These are phyloP conservation scores for Sporodiniella umbellata DNA, from an alignment of 371 early-diverging fungal species.

Conservation along the genomic window DNA sequence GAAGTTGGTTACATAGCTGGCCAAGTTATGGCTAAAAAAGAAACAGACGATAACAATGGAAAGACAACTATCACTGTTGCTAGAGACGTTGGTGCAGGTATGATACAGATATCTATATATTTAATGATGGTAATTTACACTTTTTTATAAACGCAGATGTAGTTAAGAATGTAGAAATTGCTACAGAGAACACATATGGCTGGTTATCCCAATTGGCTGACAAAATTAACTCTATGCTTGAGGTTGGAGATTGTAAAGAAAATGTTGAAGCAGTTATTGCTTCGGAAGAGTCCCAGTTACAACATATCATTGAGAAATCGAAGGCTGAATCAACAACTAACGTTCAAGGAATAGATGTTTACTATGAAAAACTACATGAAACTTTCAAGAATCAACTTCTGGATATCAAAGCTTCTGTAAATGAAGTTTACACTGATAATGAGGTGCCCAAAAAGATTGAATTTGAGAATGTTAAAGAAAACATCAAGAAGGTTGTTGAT, in stretches of 20 bases:
- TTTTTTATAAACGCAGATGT: neutral
- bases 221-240: slow-evolving; percentile 10
- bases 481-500: slow-evolving; percentile 2
- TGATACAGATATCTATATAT: neutral
- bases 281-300: slow-evolving; percentile 7
- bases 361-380: slow-evolving; percentile 8
- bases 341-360: neutral
- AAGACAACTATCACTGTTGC: slow-evolving; percentile 2
- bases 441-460: slow-evolving; percentile 3
- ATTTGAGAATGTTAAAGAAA: slow-evolving; percentile 2
- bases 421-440: slow-evolving; percentile 7
- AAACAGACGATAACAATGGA: neutral
- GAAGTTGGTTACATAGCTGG: neutral
- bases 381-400: slow-evolving; percentile 8
- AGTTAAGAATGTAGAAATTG: neutral
- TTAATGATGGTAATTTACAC: neutral
- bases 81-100: slow-evolving; percentile 3
- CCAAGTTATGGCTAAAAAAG: neutral
- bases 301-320: slow-evolving; percentile 5
- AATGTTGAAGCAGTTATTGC: slow-evolving; percentile 7
- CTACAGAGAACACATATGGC: neutral
- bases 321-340: neutral
- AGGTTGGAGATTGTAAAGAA: slow-evolving; percentile 14
- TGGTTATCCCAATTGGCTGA: slow-evolving; percentile 11
- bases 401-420: slow-evolving; percentile 9